phyloP scores from a whole-genome alignment of 2,329 filamentous ascomycete species.

The Pseudocercospora eumusae region DNA sequence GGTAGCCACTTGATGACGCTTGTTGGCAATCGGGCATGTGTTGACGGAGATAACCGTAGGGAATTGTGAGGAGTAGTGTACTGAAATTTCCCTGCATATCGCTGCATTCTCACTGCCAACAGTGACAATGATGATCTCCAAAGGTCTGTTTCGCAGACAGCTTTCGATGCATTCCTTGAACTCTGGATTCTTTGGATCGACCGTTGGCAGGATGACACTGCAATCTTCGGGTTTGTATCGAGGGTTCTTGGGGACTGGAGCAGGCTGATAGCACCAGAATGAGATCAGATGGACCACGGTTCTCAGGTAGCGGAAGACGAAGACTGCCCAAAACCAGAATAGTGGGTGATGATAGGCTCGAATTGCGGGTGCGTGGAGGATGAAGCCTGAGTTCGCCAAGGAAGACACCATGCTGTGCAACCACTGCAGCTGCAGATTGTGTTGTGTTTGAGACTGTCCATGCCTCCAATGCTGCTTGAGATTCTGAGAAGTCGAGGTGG shows the following conservation, averaged over 20 bases:
- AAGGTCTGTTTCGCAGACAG: slow-evolving; percentile 6
- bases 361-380: neutral
- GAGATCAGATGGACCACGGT: slow-evolving; percentile 15
- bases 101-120: slow-evolving; percentile 10
- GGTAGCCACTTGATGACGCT: slow-evolving; percentile 14
- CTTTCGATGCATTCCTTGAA: slow-evolving; percentile 16
- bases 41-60: slow-evolving; percentile 1
- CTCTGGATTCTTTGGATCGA: slow-evolving; percentile 17
- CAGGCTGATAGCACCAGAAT: slow-evolving; percentile 16
- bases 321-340: slow-evolving; percentile 13
- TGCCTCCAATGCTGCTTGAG: neutral
- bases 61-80: neutral
- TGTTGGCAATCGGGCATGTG: slow-evolving; percentile 9
- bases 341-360: slow-evolving; percentile 9
- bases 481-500: neutral
- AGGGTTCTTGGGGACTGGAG: slow-evolving; percentile 6
- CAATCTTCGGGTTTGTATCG: slow-evolving; percentile 8
- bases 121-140: slow-evolving; percentile 16
- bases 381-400: neutral
- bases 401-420: neutral
- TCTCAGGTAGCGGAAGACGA: slow-evolving; percentile 18
- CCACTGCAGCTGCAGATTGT: neutral
- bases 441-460: neutral
- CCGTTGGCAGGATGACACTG: slow-evolving; percentile 18
- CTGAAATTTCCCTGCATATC: neutral